Evolutionary conservation across 306 rosid species (phyloP), one percentile per base, ranked within the genome.

Genomic region (Fagus crenata): DNA sequence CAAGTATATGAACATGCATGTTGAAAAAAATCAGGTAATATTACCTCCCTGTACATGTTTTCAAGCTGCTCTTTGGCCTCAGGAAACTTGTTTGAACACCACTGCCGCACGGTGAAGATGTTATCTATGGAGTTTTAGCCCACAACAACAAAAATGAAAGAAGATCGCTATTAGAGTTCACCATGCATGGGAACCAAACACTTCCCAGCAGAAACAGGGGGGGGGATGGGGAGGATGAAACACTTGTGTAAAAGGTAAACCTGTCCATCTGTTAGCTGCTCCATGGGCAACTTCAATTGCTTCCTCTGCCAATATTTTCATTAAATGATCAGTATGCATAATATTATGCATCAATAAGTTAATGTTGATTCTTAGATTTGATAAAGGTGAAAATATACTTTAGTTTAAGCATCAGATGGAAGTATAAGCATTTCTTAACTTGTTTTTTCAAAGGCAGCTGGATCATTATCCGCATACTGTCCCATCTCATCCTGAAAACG

Each of bases 181-280:
- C 74, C 65, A 82, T 53, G 69, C 73, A 46, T 35, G 22, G 7
- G 60, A 56, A 14, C 68, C 69, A 74, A 40, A 82, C 72, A 46
- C 60, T 37, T 49, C 61, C 54, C 18, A 18, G 14, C 28, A 61
- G 63, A 51, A 78, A 49, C 1, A 46, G 15, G 1, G 36, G 53
- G 49, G 74, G 39, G 75, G 40, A 4, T 11, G 59, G 41, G 49
- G 67, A 70, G 70, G 40, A 65, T 2, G 12, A n/a, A 39, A 65
- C 32, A 65, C 4, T 37, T 6, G 63, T 39, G 71, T 37, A 67
- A 46, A 83, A 71, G 58, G 78, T 39, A 81, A 75, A 92, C 97
- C 97, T 86, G 98, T 95, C 98, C 97, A 95, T 89, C 98, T 88
- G 84, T 95, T 95, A 71, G 97, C 96, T 80, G 97, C 90, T 70